These are phyloP conservation scores for Aphanomyces astaci DNA, from an alignment of 352 stramenopile genomes.

Conservation along the genomic window DNA sequence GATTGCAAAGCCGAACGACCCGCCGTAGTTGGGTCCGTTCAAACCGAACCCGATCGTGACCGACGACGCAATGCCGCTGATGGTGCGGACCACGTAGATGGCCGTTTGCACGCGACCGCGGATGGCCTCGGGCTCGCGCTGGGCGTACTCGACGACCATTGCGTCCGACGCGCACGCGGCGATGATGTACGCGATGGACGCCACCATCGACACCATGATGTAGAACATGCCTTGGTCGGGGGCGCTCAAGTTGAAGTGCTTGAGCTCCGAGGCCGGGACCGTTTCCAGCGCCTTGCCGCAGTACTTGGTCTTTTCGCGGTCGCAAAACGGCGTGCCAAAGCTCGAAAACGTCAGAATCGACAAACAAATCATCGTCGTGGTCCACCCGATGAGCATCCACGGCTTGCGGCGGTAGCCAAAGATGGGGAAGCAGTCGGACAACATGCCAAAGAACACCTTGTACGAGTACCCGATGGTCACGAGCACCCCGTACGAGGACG, in stretches of 20 bases:
- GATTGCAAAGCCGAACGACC: conserved; percentile 25
- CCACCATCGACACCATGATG: conserved; percentile 20
- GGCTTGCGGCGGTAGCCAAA: conserved; percentile 35
- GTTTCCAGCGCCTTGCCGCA: background rate
- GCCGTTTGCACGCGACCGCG: conserved; percentile 21
- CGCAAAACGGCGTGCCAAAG: conserved; percentile 36
- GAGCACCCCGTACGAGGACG: conserved; percentile 17
- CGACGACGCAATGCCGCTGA: background rate
- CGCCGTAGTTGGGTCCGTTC: background rate
- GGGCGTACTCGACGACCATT: conserved; percentile 22
- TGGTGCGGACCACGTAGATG: conserved; percentile 20
- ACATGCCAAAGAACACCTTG: conserved; percentile 34
- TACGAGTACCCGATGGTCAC: conserved; percentile 25
- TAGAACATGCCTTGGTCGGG: background rate
- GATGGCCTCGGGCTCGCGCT: conserved; percentile 18
- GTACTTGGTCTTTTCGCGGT: background rate
- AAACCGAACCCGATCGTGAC: conserved; percentile 4
- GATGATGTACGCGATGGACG: conserved; percentile 15
- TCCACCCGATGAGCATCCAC: conserved; percentile 37
- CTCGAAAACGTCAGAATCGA: conserved; percentile 33
- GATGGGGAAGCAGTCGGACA: conserved; percentile 35
- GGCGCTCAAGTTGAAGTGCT: conserved; percentile 7
- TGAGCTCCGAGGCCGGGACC: background rate
- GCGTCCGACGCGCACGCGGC: conserved; percentile 16
- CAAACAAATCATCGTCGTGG: conserved; percentile 31